A percentile compares a stretch with the other conserved stretches of the same genome.
phyloP scores from a whole-genome alignment of 208 protist species.

The Crithidia bombi region DNA sequence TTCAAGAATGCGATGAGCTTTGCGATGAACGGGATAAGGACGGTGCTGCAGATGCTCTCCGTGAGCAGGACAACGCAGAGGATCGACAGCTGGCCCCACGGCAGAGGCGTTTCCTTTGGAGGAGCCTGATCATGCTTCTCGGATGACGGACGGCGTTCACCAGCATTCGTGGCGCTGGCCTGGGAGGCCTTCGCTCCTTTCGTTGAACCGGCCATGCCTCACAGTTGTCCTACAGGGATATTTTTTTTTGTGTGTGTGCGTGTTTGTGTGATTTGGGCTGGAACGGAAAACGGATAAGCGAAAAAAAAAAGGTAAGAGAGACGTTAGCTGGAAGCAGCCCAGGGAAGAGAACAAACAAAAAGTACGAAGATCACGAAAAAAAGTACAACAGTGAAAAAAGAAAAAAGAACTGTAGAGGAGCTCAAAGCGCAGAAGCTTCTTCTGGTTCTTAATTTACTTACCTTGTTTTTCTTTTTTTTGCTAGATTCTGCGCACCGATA shows the following conservation, averaged over 20 bases:
- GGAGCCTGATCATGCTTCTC: not conserved
- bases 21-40: constrained; percentile 80
- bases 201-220: not conserved
- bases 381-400: not conserved
- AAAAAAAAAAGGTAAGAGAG: constrained; percentile 2
- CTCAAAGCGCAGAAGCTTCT: too few species aligned
- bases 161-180: not conserved
- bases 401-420: constrained; percentile 5
- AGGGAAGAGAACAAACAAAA: not conserved
- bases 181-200: not conserved
- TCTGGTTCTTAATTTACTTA: too few species aligned
- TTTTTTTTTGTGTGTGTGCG: not conserved
- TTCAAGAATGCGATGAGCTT: constrained; percentile 64
- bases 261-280: not conserved
- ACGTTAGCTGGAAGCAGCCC: too few species aligned
- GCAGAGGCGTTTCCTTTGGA: constrained; percentile 64
- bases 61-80: constrained; percentile 72
- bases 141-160: not conserved
- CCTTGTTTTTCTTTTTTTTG: too few species aligned
- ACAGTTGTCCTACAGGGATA: not conserved
- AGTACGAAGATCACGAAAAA: not conserved
- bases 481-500: too few species aligned
- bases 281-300: not conserved
- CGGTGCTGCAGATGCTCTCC: constrained; percentile 75
- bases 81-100: constrained; percentile 56